Evolutionary conservation across 257 asterid genomes (phyloP).

Genomic region (Jacaranda copaia): DNA sequence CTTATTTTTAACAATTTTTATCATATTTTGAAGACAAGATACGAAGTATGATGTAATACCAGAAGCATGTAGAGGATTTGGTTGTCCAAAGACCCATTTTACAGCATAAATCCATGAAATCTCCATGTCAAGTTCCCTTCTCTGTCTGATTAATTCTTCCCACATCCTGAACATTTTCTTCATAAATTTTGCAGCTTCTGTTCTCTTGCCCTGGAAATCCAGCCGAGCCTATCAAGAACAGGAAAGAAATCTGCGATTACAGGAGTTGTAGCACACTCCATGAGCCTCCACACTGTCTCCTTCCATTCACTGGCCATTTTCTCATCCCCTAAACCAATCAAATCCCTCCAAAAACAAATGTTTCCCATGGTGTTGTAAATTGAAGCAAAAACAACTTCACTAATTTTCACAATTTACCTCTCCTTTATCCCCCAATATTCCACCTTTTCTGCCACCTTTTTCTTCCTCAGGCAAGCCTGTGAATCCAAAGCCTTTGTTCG

Average conservation of each 20-base stretch:
- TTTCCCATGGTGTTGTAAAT: slow-evolving; percentile 43
- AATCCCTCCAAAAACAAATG: slow-evolving; percentile 45
- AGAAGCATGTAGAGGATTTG: slow-evolving; percentile 51
- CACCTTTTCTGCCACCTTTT: slow-evolving; percentile 42
- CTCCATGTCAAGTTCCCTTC: slow-evolving; percentile 35
- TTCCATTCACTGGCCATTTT: slow-evolving; percentile 34
- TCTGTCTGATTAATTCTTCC: slow-evolving; percentile 38
- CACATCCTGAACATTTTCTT: slow-evolving; percentile 39
- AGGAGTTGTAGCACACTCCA: slow-evolving; percentile 51
- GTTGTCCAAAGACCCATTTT: slow-evolving; percentile 36
- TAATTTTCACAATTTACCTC: slow-evolving; percentile 36
- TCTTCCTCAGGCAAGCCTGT: slow-evolving; percentile 38
- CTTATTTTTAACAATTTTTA: no score
- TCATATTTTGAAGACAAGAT: no score
- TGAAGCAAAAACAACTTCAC: slow-evolving; percentile 37
- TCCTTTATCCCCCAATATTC: slow-evolving; percentile 30
- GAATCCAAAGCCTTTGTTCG: slow-evolving; percentile 40
- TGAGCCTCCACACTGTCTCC: slow-evolving; percentile 46
- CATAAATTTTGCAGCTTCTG: slow-evolving; percentile 33
- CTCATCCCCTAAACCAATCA: slow-evolving; percentile 45
- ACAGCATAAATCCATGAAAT: slow-evolving; percentile 49
- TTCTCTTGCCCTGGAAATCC: slow-evolving; percentile 33
- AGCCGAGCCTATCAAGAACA: slow-evolving; percentile 31
- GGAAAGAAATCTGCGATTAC: slow-evolving; percentile 52
- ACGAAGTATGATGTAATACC: no score